Evolutionary conservation across 495 filamentous ascomycete species (phyloP), one percentile per base, ranked within the genome.

Genomic region (Lepraria neglecta): DNA sequence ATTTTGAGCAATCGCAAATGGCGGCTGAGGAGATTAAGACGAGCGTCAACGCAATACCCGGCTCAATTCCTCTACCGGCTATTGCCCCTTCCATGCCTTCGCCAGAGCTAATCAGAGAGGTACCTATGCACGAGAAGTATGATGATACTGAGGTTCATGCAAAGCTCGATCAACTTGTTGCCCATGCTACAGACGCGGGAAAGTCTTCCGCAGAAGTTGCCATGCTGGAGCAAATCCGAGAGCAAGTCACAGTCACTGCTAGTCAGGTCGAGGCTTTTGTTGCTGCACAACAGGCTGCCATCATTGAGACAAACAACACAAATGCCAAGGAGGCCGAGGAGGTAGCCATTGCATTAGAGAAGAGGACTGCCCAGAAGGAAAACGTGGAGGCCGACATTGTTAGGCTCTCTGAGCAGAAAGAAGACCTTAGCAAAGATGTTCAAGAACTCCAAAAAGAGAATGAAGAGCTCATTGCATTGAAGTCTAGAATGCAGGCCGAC

Each of bases 221-320:
- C 62, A 87, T 90, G 54, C 80, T 99, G 10, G 90, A 95, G 65
- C 82, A 91, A 68, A 92, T 97, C 64, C 91, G 96, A 69, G 80
- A 87, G 67, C 87, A 96, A 63, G 91, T 99, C 47, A 85, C 88
- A 70, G 77, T 84, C 48, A 96, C 90, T n/a, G 87, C 92, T 0
- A 84, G 83, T 27, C 88, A 90, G 67, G 86, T 99, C 65, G 85
- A 85, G n/a, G 83, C 86, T 45, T 96, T 97, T 75, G 82, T 97
- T 43, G 80, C 84, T 11, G 79, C 81, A 3, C 94, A 97, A 70
- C 89, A 88, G 19, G 82, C 83, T 56, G 81, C 89, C 12, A 86
- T 94, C 40, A 81, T 85, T 2, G 85, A 92, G 64, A 88, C 91
- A 53, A 84, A 87, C 52, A 88, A 92, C 64, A 82, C 84, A 33